Evolutionary conservation across 1,284 basidiomycete genomes (phyloP).

Genomic region (Ceratobasidium sp.): DNA sequence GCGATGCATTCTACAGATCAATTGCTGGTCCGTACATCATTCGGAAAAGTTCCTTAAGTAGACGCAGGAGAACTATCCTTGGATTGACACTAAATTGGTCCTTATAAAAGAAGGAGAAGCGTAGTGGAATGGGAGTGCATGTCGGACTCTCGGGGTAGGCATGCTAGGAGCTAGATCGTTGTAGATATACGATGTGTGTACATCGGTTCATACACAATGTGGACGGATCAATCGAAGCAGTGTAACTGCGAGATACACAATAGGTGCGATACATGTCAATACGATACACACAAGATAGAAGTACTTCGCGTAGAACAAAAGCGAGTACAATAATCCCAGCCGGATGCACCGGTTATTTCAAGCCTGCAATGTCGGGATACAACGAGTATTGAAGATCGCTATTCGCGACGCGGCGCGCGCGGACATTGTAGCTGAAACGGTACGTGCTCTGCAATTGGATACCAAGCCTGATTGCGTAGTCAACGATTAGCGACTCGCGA

Average conservation of each 20-base stretch:
- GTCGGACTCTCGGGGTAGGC: no score
- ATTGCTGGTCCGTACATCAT: slow-evolving; percentile 60
- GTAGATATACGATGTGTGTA: no score
- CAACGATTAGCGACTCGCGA: background rate
- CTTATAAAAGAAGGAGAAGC: no score
- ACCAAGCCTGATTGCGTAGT: background rate
- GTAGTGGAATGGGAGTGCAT: no score
- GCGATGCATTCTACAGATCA: slow-evolving; percentile 54
- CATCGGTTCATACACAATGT: no score
- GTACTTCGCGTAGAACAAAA: no score
- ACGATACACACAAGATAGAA: no score
- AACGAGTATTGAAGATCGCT: slow-evolving; percentile 54
- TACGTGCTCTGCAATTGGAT: background rate
- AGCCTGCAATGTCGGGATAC: slow-evolving; percentile 57
- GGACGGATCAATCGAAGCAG: no score
- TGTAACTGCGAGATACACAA: no score
- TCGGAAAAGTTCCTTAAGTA: slow-evolving; percentile 56
- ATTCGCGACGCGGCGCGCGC: slow-evolving; percentile 54
- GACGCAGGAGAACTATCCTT: slow-evolving; percentile 52
- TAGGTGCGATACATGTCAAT: no score
- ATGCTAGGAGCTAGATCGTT: no score
- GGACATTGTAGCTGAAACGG: slow-evolving; percentile 48
- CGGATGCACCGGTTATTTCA: slow-evolving; percentile 52
- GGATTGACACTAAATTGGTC: slow-evolving; percentile 51
- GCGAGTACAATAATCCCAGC: slow-evolving; percentile 42